Conservation (phyloP, 805 yeast genomes). For the Ogataea pignaliae region DNA sequence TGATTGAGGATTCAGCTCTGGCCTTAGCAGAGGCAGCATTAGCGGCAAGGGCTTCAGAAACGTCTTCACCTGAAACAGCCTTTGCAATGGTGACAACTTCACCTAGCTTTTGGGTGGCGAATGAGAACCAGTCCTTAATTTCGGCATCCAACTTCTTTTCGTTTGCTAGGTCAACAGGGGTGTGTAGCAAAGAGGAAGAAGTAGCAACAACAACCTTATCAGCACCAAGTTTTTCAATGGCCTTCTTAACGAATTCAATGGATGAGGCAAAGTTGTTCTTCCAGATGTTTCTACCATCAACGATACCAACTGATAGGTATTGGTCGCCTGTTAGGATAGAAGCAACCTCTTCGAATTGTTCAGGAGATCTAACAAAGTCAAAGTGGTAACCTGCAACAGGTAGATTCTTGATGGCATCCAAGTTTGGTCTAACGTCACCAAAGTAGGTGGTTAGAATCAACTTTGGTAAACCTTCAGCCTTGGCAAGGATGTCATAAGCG, state of each 20-base stretch:
- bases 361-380: slow-evolving; percentile 94
- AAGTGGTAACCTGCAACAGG: slow-evolving; percentile 96
- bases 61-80: slow-evolving; percentile 80
- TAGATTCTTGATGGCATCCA: slow-evolving; percentile 79
- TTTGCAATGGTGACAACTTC: slow-evolving; percentile 92
- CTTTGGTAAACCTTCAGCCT: slow-evolving; percentile 69
- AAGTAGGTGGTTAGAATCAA: slow-evolving; percentile 87
- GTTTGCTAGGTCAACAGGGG: slow-evolving; percentile 92
- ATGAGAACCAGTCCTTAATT: slow-evolving; percentile 97
- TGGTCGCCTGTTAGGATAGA: slow-evolving; percentile 64
- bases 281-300: slow-evolving; percentile 99
- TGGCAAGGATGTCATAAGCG: slow-evolving; percentile 75
- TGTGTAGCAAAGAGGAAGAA: slow-evolving; percentile 94
- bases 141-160: slow-evolving; percentile 88
- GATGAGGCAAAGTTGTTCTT: slow-evolving; percentile 92
- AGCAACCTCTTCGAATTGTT: slow-evolving; percentile 83
- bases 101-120: slow-evolving; percentile 91
- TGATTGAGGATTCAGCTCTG: slow-evolving; percentile 81
- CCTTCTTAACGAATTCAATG: slow-evolving; percentile 73
- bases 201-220: slow-evolving; percentile 91
- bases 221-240: slow-evolving; percentile 78
- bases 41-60: slow-evolving; percentile 70
- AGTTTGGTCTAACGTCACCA: slow-evolving; percentile 98
- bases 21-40: slow-evolving; percentile 83
- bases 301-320: slow-evolving; percentile 91